Evolutionary conservation across 2,329 filamentous ascomycete species (phyloP), one percentile per base, ranked within the genome.

Genomic region (Botryosphaeria dothidea): DNA sequence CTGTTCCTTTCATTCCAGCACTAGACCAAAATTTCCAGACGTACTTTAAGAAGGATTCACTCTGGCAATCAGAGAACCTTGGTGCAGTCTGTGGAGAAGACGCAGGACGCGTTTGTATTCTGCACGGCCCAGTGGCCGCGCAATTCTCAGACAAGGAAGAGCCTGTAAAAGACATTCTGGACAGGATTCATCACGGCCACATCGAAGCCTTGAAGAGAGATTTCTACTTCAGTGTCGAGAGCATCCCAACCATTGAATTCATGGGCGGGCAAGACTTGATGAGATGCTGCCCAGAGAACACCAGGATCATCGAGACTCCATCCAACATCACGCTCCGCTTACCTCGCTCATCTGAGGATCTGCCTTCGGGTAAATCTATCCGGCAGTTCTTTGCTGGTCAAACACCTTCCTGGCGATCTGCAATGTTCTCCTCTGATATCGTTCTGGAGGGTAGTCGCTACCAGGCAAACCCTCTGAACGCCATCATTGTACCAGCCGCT

Each of bases 31-130:
- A 74, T 38, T 78, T 79, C 48, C 77, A 79, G 67, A 69, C 69
- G 3, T 79, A 74, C 74, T 78, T 79, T 66, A 79, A 79, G 66
- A 79, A 79, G 54, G 77, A 79, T 65, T 79, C 77, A 1, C 69
- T 79, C 4, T 79, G 77, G 77, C 77, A 79, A 60, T 76, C 75
- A 5, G 77, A 79, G 62, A 71, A 77, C 38, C 54, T 78, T 7
- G 75, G 77, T 5, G 72, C 75, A 0, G 76, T 79, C 15, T 65
- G 75, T 25, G 72, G 70, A 38, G 68, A 75, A 46, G 77, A 79
- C 64, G 73, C 71, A 9, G 71, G 71, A 15, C 69, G 77, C 21
- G 71, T 72, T 5, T 78, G 73, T 43, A 74, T 79, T 27, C 69
- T 79, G 0, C 77, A 79, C 27, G 75, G 77, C 9, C 77, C 77